These are phyloP conservation scores for Hevea brasiliensis DNA, from an alignment of 345 rosid species.

Conservation along the genomic window DNA sequence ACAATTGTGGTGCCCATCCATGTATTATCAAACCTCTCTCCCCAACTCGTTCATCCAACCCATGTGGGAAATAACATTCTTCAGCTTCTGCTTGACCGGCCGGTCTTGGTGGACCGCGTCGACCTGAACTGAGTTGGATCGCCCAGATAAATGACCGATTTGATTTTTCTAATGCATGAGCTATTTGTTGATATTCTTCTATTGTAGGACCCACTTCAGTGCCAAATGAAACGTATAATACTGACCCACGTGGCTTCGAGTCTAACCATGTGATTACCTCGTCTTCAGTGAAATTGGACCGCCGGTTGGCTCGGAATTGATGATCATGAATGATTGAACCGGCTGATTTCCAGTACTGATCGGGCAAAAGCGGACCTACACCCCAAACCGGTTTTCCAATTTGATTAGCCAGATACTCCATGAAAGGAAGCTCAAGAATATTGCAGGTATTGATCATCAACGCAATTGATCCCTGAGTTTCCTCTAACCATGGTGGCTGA, in stretches of 20 bases:
- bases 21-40: too few relatives aligned
- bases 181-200: conserved; percentile 30
- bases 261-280: conserved; percentile 40
- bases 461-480: conserved; percentile 8
- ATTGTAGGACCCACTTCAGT: conserved; percentile 38
- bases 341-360: too few relatives aligned
- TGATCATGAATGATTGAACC: conserved; percentile 33
- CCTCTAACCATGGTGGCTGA: conserved; percentile 40
- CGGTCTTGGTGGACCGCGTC: conserved; percentile 17
- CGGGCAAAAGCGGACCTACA: too few relatives aligned
- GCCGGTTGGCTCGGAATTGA: conserved; percentile 29
- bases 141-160: conserved; percentile 26
- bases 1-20: too few relatives aligned
- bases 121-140: conserved; percentile 22
- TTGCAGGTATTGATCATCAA: too few relatives aligned
- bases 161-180: conserved; percentile 24
- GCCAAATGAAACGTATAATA: conserved; percentile 40
- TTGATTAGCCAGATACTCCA: too few relatives aligned
- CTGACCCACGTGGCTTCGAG: conserved; percentile 39
- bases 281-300: conserved; percentile 32
- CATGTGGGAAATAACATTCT: conserved; percentile 16
- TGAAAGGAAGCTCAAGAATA: too few relatives aligned
- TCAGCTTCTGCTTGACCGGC: too few relatives aligned
- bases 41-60: too few relatives aligned
- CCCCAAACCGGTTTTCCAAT: too few relatives aligned